Base-by-base conservation (phyloP, 352 stramenopile genomes). In the Phytophthora rubi region DNA sequence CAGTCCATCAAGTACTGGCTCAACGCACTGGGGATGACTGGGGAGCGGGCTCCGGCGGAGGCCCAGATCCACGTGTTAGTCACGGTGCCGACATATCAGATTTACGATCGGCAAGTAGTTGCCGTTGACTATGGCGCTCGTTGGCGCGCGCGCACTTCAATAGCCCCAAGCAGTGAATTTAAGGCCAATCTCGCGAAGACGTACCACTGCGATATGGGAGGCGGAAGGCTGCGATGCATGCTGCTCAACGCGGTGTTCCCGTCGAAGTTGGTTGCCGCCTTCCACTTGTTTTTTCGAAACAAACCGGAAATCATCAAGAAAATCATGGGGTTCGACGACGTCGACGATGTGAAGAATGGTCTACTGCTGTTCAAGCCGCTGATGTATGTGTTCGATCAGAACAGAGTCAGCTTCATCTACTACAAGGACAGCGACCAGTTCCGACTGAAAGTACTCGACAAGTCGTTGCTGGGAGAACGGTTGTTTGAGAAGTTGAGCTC, bases 301-400 rank as follows among this genome's bases (percentile, higher is more conserved):
- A 73, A 73, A 8, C 52, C n/a, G 44, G 47, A 48, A 4, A 15
- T 72, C 32, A 53, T 16, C 42, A 16, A 32, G 30, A 23, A 49
- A 0, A 21, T 68, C 42, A 68, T 68, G 58, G n/a, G 53, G 28
- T 68, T 73, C 45, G 52, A 13, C n/a, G 1, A 23, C 59, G 62
- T 68, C 52, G 45, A 73, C 42, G 59, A 73, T 61, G 58, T 73
- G 59, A 63, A 37, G 48, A 77, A 77, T 64, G 69, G 63, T 32
- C 35, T 76, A 64, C 44, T 75, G 37, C 32, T 70, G 47, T 70
- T 70, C 60, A 75, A 62, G 67, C 67, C 67, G 12, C 61, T 75
- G 48, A 35, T 71, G 61, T 18, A 63, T 49, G 54, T 49, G 26
- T 57, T 63, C 33, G 61, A 62, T 15, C 15, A 71, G 53, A 59